These are phyloP conservation scores for Macaranga tanarius DNA, from an alignment of 441 rosid species.

Conservation along the genomic window DNA sequence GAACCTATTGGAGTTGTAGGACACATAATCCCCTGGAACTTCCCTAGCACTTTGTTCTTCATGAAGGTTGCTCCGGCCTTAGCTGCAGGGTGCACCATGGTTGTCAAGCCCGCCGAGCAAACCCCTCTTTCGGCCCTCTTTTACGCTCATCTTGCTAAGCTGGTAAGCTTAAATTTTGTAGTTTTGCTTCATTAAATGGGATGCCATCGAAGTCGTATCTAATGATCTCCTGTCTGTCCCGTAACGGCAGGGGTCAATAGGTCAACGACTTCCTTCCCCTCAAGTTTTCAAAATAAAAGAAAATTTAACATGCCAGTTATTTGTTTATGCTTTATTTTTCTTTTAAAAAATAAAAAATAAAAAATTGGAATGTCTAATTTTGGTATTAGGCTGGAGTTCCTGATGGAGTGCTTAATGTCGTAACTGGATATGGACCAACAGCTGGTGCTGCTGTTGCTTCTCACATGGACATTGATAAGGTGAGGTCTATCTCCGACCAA, in stretches of 20 bases:
- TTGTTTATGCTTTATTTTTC: not conserved
- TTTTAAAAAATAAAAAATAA: too few relatives aligned
- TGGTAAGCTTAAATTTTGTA: slow-evolving; percentile 33
- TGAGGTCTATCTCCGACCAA: slow-evolving; percentile 8
- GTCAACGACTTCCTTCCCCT: too few relatives aligned
- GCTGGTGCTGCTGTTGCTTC: slow-evolving; percentile 80
- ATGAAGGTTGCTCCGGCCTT: slow-evolving; percentile 68
- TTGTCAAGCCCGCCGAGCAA: slow-evolving; percentile 88
- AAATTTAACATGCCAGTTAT: too few relatives aligned
- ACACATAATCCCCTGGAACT: slow-evolving; percentile 84
- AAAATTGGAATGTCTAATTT: too few relatives aligned
- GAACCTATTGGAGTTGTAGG: slow-evolving; percentile 90
- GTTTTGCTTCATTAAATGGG: too few relatives aligned
- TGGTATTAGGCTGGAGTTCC: slow-evolving; percentile 89
- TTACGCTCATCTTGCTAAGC: slow-evolving; percentile 67
- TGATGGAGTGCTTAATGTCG: slow-evolving; percentile 76
- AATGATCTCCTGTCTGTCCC: too few relatives aligned
- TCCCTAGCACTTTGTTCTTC: slow-evolving; percentile 60
- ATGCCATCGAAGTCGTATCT: too few relatives aligned
- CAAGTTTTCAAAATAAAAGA: too few relatives aligned
- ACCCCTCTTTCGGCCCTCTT: slow-evolving; percentile 81
- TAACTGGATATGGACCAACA: slow-evolving; percentile 69
- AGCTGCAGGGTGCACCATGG: slow-evolving; percentile 90
- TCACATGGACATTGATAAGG: slow-evolving; percentile 89
- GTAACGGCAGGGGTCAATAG: too few relatives aligned